Evolutionary conservation across 2,329 filamentous ascomycete species (phyloP).

Genomic region (Diaporthe ilicicola): DNA sequence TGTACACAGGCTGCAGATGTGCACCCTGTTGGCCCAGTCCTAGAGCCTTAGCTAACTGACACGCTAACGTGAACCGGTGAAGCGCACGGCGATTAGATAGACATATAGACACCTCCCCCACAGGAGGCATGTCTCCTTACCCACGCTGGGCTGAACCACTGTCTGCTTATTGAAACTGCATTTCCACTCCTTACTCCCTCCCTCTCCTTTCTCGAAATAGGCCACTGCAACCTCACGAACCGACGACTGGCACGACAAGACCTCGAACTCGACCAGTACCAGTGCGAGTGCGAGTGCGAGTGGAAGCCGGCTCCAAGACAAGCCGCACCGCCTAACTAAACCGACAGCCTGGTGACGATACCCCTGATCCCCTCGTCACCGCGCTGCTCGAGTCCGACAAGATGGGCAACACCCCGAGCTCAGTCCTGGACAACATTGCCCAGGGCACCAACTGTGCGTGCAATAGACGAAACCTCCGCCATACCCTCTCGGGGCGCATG

Average conservation of each 20-base stretch:
- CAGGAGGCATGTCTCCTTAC: slow-evolving; percentile 15
- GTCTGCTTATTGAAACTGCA: background rate
- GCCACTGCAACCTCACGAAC: background rate
- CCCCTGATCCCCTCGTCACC: background rate
- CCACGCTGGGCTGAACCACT: background rate
- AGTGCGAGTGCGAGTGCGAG: slow-evolving; percentile 22
- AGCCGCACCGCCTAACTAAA: background rate
- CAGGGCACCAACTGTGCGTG: slow-evolving; percentile 90
- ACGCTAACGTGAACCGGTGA: slow-evolving; percentile 25
- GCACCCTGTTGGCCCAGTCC: background rate
- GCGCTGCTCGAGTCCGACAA: slow-evolving; percentile 22
- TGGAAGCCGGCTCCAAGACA: slow-evolving; percentile 13
- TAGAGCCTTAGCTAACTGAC: background rate
- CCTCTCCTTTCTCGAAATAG: background rate
- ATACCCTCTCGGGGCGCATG: background rate
- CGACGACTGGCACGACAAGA: background rate
- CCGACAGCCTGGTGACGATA: background rate
- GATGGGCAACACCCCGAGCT: slow-evolving; percentile 76
- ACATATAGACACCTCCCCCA: slow-evolving; percentile 10
- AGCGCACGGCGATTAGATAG: slow-evolving; percentile 23
- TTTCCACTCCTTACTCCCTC: background rate
- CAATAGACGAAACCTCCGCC: background rate
- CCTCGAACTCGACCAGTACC: background rate
- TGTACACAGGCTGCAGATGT: background rate
- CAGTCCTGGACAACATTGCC: slow-evolving; percentile 93